Base-by-base conservation (phyloP, 306 rosid genomes). In the Morella rubra region DNA sequence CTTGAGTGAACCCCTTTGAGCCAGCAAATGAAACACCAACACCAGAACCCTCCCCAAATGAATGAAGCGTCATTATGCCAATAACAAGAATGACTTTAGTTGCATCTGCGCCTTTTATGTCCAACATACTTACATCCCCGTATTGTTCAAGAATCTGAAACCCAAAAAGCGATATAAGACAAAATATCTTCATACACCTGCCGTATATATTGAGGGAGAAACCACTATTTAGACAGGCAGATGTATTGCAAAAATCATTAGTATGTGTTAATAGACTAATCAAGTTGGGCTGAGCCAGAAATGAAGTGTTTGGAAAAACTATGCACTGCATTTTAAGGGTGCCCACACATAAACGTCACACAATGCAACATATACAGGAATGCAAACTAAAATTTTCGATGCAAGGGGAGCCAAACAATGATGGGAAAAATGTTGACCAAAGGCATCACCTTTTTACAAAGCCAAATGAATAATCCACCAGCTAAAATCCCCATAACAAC, bases 21-120 rank as follows among this genome's bases (percentile, higher is more conserved):
- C 98, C 98, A 72, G 99, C 98, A 88, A 96, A 96, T 44, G 99
- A 96, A 82, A 96, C 99, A 50, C 99, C 99, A 45, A 96, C 98
- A 68, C 99, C 99, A 80, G 98, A 96, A 68, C 99, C 99, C 87
- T 91, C 99, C 52, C 99, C 99, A 83, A 96, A 96, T 68, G 99
- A 96, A 87, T 96, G 99, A 67, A 92, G 98, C 60, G 98, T 92
- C 99, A 96, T 92, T 84, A 96, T 96, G 71, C 98, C 99, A 88
- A 96, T 89, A 44, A 96, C 90, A 76, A 96, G 98, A 84, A 92
- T 92, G 73, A 93, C 99, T 86, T 92, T 91, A 51, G 96, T 51
- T 55, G 99, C 99, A 78, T 96, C 99, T 37, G 99, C 99, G 73
- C 99, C 99, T 85, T 96, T 96, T 79, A 96, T 87, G 82, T 96